Percentiles rank a stretch among this genome's conserved stretches.
These are phyloP conservation scores for Tilletia horrida DNA, from an alignment of 1,284 basidiomycete species.

Conservation along the genomic window DNA sequence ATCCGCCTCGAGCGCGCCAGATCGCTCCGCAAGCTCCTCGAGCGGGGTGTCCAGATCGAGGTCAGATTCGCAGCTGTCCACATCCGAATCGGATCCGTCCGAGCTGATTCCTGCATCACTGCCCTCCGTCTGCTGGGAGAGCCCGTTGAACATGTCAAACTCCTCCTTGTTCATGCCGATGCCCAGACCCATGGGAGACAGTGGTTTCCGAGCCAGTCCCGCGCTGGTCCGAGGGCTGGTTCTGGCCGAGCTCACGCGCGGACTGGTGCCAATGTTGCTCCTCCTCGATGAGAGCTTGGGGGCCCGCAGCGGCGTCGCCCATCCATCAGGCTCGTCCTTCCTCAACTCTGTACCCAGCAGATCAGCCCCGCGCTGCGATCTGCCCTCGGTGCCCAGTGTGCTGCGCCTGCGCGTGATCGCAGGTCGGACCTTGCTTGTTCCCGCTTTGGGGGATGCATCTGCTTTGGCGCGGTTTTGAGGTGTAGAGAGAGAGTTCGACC, in stretches of 20 bases:
- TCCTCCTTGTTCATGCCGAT: not conserved
- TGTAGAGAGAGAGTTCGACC: not conserved
- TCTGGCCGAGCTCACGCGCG: not conserved
- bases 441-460: conserved; percentile 16
- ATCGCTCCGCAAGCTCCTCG: conserved; percentile 18
- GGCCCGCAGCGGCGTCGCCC: conserved; percentile 20
- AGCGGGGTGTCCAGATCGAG: conserved; percentile 18
- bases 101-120: conserved; percentile 8
- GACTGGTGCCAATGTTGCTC: conserved; percentile 19
- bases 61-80: conserved; percentile 17
- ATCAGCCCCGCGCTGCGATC: conserved; percentile 23
- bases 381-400: not conserved
- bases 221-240: too few relatives aligned
- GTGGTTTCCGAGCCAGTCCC: not conserved
- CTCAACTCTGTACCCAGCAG: conserved; percentile 25
- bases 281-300: conserved; percentile 16
- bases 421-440: not conserved
- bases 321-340: conserved; percentile 29
- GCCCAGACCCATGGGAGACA: conserved; percentile 7
- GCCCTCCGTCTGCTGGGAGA: conserved; percentile 13
- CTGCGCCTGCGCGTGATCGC: conserved; percentile 7
- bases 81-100: conserved; percentile 18
- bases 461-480: not conserved
- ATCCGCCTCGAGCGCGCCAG: conserved; percentile 17
- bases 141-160: not conserved